These are phyloP conservation scores for Diaporthe sp. DNA, from an alignment of 2,329 filamentous ascomycete genomes.

Conservation along the genomic window DNA sequence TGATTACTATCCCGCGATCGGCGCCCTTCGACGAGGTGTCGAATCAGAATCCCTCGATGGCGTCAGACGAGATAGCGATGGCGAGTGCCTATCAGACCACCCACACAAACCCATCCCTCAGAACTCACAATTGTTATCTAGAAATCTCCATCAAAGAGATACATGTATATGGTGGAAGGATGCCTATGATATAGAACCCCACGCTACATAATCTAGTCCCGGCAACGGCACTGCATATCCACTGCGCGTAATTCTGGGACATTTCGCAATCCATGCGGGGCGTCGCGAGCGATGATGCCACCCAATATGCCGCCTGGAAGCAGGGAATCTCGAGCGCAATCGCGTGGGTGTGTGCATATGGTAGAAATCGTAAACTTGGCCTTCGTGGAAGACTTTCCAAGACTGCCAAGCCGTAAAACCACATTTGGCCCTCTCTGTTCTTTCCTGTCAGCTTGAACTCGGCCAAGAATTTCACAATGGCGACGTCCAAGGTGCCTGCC, in stretches of 20 bases:
- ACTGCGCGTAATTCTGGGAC: neutral
- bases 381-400: neutral
- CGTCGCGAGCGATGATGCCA: conserved; percentile 35
- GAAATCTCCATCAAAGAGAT: no score
- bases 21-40: conserved; percentile 10
- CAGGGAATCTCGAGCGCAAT: no score
- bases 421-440: neutral
- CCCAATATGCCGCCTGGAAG: neutral
- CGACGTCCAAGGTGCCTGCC: neutral
- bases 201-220: no score
- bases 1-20: conserved; percentile 15
- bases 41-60: conserved; percentile 15
- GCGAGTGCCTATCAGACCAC: conserved; percentile 28
- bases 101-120: neutral
- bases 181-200: neutral
- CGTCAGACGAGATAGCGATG: conserved; percentile 27
- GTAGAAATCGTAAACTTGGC: neutral
- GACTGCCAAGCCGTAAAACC: neutral
- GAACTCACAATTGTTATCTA: neutral
- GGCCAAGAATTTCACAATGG: conserved; percentile 8
- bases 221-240: neutral
- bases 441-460: neutral
- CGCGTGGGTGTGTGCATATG: neutral
- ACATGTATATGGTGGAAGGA: neutral
- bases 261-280: conserved; percentile 35